A percentile compares a stretch with the other conserved stretches of the same genome.
These are phyloP conservation scores for Penicillium tannophilum DNA, from an alignment of 495 filamentous ascomycete species.

Conservation along the genomic window DNA sequence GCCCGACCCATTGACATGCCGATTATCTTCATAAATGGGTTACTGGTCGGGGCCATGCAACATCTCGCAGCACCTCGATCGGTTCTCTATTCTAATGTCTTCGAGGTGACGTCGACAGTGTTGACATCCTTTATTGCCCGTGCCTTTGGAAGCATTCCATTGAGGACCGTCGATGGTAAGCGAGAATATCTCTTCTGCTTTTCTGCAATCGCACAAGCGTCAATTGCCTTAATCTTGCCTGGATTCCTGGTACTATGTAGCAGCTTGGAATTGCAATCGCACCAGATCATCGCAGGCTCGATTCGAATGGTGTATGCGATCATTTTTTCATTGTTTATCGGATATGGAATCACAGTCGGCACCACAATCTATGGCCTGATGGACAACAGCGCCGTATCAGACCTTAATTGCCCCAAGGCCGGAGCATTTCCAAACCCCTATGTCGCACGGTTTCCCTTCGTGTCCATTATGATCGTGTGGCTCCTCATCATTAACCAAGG, in stretches of 20 bases:
- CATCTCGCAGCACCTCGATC: conserved; percentile 74
- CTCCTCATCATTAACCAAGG: conserved; percentile 83
- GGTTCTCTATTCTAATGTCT: conserved; percentile 76
- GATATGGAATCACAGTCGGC: conserved; percentile 91
- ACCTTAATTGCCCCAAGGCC: conserved; percentile 61
- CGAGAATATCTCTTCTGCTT: conserved; percentile 77
- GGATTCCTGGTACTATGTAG: conserved; percentile 83
- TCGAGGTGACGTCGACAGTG: conserved; percentile 81
- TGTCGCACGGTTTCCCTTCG: conserved; percentile 51
- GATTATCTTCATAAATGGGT: conserved; percentile 79
- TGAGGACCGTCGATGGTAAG: conserved; percentile 30
- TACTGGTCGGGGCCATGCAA: conserved; percentile 77
- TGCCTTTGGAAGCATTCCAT: conserved; percentile 76
- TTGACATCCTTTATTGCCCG: conserved; percentile 82
- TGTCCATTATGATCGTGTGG: conserved; percentile 56
- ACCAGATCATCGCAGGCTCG: conserved; percentile 83
- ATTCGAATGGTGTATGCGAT: conserved; percentile 93
- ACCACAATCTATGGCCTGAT: conserved; percentile 84
- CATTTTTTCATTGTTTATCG: conserved; percentile 89
- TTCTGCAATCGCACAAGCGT: conserved; percentile 82
- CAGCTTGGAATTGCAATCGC: conserved; percentile 80
- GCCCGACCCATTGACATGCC: conserved; percentile 84
- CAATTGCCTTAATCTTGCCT: conserved; percentile 89
- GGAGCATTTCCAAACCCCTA: conserved; percentile 34
- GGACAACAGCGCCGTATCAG: conserved; percentile 69